Evolutionary conservation across 2,329 filamentous ascomycete species (phyloP).

Genomic region (Colletotrichum trifolii): DNA sequence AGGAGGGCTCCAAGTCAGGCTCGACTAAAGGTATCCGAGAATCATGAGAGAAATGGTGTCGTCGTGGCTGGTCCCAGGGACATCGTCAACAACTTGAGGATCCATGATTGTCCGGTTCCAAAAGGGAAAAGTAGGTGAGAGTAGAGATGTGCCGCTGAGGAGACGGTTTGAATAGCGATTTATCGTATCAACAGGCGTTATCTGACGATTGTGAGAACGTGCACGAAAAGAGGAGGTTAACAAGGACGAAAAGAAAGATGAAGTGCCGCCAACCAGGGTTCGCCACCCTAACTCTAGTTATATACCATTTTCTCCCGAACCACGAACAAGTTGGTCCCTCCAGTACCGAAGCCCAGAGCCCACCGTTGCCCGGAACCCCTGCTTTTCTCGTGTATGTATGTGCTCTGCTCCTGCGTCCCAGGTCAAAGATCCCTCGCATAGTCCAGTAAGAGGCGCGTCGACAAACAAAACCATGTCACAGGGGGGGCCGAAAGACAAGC

Average conservation of each 20-base stretch:
- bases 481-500: no score
- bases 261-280: background rate
- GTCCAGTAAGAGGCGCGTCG: no score
- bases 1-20: background rate
- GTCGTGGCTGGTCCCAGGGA: conserved; percentile 28
- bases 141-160: background rate
- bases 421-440: no score
- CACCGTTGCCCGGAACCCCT: background rate
- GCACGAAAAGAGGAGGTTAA: background rate
- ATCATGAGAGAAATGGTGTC: conserved; percentile 35
- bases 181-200: no score
- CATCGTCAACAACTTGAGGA: conserved; percentile 11
- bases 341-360: no score
- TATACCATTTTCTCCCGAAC: conserved; percentile 16
- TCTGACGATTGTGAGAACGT: background rate
- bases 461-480: no score
- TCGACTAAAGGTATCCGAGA: conserved; percentile 21
- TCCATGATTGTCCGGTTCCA: conserved; percentile 8
- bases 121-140: background rate
- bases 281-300: conserved; percentile 27
- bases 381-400: no score
- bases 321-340: no score
- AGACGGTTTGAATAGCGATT: background rate
- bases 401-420: no score
- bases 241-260: background rate